Base-by-base conservation (phyloP, 1,284 basidiomycete genomes). In the Ustanciosporium gigantosporum region DNA sequence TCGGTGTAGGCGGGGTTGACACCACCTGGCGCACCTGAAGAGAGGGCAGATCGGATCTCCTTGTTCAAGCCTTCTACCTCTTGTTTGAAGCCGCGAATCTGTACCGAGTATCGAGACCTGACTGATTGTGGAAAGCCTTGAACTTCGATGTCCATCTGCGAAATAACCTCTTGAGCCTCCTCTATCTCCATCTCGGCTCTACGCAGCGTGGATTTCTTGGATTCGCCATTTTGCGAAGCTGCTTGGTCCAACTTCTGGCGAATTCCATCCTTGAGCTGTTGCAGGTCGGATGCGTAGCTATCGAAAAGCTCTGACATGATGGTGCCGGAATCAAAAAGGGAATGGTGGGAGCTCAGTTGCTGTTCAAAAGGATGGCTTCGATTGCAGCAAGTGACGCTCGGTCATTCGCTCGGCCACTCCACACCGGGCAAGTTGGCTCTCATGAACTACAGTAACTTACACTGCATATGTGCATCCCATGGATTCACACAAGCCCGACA, bases 111-210 rank as follows among this genome's bases (percentile, higher is more conserved):
- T 32, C 68, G 52, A 31, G 61, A 64, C 20, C 70, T 68, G 20
- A 76, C 68, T 32, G 70, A 67, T 71, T 89, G 87, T 0, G 93
- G 92, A 78, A 97, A 93, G 11, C 89, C 88, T 74, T 93, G 91
- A n/a, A 95, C 87, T 81, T 99, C 95, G 57, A 98, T 89, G 80
- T 97, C 93, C 94, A 99, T 97, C 84, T 99, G 95, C 25, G 90
- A 91, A 9, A 74, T 57, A 25, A 97, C 92, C 82, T 99, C 95
- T 70, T 97, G 93, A 0, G 93, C 94, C 80, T 99, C 95, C 74
- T 98, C 95, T 3, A 96, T 82, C 78, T 98, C 94, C 84, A 93
- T 91, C 75, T 94, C 90, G 17, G 91, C 89, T 56, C 90, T 82
- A 60, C 93, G 83, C 60, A 97, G 80, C 3, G 88, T 82, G 0